Evolutionary conservation across 169 alveolate species (phyloP), one percentile per base, ranked within the genome.

Genomic region (Neospora caninum): DNA sequence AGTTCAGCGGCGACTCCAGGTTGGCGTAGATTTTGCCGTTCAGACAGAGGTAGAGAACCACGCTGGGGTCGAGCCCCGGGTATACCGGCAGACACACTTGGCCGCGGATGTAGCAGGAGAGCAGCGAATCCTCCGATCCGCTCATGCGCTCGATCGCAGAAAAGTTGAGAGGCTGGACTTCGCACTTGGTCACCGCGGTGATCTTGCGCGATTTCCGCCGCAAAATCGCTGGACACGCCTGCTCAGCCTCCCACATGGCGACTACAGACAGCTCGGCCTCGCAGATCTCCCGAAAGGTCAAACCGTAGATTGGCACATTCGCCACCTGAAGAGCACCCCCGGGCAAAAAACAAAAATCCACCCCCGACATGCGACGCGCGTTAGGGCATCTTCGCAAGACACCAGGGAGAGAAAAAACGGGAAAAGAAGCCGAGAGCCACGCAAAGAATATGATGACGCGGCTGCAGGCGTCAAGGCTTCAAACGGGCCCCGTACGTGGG

Each of bases 21-120:
- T 43, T 36, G 20, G 86, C 86, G 86, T 78, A 78, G 22, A n/a
- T 16, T 6, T 38, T 43, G 13, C 45, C 86, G 45, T 78, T 78
- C 43, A 78, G 27, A 43, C 86, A 78, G 45, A 78, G 86, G 20
- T 78, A 91, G 34, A 70, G 88, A 31, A n/a, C 22, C 36, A 91
- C 49, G 18, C 43, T 31, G 36, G 80, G 88, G 78, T 91, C 54
- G 31, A 91, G 39, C 4, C 88, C 88, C 41, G 80, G 88, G 31
- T 39, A 31, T 10, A 42, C 22, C 31, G 94, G 89, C 34, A 73
- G 70, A 27, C 80, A 34, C 38, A 80, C 84, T 78, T 91, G 89
- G 10, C 89, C 67, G 43, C 89, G 67, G 67, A 82, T 31, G 64
- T 39, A 38, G 89, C 89, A 82, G 41, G 89, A 82, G 36, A 82